Conservation (phyloP, 805 yeast species). For the Groenewaldozyma salmanticensis region DNA sequence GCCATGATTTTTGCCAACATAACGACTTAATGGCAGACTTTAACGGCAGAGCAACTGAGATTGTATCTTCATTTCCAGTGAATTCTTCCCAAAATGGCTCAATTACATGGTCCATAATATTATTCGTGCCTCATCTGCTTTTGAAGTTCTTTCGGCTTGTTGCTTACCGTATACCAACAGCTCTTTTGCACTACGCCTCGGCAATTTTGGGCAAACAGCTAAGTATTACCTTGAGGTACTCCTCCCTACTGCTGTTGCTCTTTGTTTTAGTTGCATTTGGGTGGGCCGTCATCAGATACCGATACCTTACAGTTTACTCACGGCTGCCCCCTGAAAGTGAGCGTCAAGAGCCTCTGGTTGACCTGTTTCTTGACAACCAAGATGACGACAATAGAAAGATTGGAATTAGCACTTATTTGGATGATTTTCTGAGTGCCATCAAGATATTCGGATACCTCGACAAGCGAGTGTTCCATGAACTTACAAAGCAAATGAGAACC, state of each 20-base stretch:
- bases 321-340: constrained; percentile 39
- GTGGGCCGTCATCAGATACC: constrained; percentile 49
- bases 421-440: constrained; percentile 65
- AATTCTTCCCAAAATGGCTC: neutral
- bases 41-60: too few relatives aligned
- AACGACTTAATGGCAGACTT: too few relatives aligned
- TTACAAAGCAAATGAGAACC: constrained; percentile 86
- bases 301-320: constrained; percentile 55
- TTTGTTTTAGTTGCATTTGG: constrained; percentile 27
- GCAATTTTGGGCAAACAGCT: neutral
- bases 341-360: constrained; percentile 35
- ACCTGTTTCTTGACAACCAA: constrained; percentile 35
- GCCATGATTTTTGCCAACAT: too few relatives aligned
- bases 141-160: neutral
- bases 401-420: constrained; percentile 7
- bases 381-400: constrained; percentile 28
- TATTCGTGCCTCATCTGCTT: neutral
- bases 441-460: constrained; percentile 92
- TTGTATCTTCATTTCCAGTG: too few relatives aligned
- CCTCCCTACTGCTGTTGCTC: constrained; percentile 14
- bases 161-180: neutral
- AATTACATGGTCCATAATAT: neutral
- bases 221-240: neutral
- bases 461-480: constrained; percentile 80
- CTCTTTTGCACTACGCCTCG: neutral